Conservation (phyloP, 2,329 filamentous ascomycete genomes). For the Xylaria sp. region DNA sequence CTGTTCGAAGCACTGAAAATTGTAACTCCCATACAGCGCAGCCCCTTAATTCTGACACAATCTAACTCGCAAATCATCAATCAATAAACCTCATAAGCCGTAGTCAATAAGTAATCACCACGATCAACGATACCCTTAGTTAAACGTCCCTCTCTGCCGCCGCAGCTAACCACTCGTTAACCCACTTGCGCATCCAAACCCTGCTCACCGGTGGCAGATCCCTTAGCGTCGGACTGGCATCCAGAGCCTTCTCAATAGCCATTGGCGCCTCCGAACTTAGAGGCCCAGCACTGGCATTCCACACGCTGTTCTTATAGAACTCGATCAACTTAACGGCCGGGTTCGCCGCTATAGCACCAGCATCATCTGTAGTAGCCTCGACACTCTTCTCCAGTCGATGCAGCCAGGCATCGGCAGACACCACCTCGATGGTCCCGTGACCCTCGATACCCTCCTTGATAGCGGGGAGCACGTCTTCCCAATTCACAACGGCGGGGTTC, state of each 20-base stretch:
- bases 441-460: constrained; percentile 32
- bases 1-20: no score
- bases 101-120: no score
- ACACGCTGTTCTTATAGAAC: constrained; percentile 44
- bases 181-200: constrained; percentile 51
- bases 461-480: constrained; percentile 40
- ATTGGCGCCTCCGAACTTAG: constrained; percentile 28
- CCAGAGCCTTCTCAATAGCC: constrained; percentile 38
- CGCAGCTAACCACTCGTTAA: constrained; percentile 47
- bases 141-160: neutral
- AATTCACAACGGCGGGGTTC: constrained; percentile 43
- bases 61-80: no score
- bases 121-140: no score
- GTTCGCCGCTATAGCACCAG: constrained; percentile 36
- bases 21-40: no score
- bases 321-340: constrained; percentile 48
- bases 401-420: constrained; percentile 35
- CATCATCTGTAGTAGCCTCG: constrained; percentile 1
- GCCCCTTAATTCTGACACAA: no score
- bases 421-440: constrained; percentile 24
- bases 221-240: constrained; percentile 43
- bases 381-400: constrained; percentile 15
- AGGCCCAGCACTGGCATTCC: constrained; percentile 35
- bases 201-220: constrained; percentile 43
- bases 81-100: no score